Evolutionary conservation across 2,329 filamentous ascomycete genomes (phyloP).

Genomic region (Talaromyces albobiverticillius): DNA sequence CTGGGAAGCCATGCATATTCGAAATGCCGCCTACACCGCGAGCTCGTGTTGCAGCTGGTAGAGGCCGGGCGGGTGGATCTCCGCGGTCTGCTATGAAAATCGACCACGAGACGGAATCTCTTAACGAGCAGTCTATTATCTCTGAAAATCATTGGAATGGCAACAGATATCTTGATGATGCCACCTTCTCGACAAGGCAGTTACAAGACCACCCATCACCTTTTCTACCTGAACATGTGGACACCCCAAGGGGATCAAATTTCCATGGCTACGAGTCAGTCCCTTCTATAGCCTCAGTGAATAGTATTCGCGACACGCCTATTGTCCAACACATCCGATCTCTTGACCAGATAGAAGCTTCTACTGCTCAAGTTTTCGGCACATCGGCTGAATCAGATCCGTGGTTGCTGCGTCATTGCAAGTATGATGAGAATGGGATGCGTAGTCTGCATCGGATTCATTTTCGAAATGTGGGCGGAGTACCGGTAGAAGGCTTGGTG

Average conservation of each 20-base stretch:
- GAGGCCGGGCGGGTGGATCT: slow-evolving; percentile 11
- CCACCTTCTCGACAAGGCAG: neutral
- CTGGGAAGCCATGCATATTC: slow-evolving; percentile 8
- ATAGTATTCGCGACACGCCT: slow-evolving; percentile 16
- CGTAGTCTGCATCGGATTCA: slow-evolving; percentile 34
- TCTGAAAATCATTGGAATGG: neutral
- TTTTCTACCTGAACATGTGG: neutral
- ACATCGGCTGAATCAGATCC: slow-evolving; percentile 34
- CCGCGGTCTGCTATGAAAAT: too few relatives aligned
- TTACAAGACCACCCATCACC: neutral
- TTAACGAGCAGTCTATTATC: neutral
- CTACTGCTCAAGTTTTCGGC: slow-evolving; percentile 30
- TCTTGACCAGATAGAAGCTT: slow-evolving; percentile 29
- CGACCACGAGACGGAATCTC: too few relatives aligned
- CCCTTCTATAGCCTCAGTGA: slow-evolving; percentile 4
- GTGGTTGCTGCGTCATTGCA: slow-evolving; percentile 35
- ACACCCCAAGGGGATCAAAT: neutral
- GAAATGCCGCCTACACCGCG: slow-evolving; percentile 10
- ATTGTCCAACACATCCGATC: slow-evolving; percentile 18
- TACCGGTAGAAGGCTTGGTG: slow-evolving; percentile 32
- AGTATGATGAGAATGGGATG: slow-evolving; percentile 35
- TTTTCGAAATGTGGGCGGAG: slow-evolving; percentile 37
- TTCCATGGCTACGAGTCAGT: neutral
- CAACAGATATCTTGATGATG: neutral
- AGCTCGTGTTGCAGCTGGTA: slow-evolving; percentile 22